Evolutionary conservation across 2,329 filamentous ascomycete species (phyloP), one percentile per base, ranked within the genome.

Genomic region (Lasiodiplodia sp.): DNA sequence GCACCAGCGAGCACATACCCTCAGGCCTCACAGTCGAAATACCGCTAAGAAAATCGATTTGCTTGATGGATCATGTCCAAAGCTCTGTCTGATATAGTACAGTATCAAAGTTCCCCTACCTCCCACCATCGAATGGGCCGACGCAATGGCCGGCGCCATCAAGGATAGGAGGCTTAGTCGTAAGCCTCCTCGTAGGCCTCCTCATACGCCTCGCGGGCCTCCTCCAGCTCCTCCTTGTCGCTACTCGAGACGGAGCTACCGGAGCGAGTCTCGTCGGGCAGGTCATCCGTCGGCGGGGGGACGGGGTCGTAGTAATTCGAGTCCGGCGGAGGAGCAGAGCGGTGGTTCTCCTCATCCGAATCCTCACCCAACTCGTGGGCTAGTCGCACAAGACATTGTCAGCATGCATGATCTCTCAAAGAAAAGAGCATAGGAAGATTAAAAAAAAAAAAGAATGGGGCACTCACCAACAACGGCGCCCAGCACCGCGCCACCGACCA

Each of bases 401-500:
- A 68, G 66, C 66, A 58, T 31, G 11, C 44, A 58, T 34, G 3
- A 34, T 34, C 7, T 34, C 31, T 31, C 44, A 16, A 6, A 11
- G 10, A 8, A 51, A 44, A 34, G 7, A 47, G n/a, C 25, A 31
- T 4, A 38, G 49, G 21, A n/a, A 28, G 12, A 52, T 31, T 28
- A 28, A 28, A n/a, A 7, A 40, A 25, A 57, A 58, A 62, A 4
- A 31, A 14, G 2, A 34, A 2, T 16, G 23, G 5, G 21, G 3
- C 12, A 81, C 84, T 69, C 82, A 90, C 88, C 80, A 16, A 88
- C 71, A 66, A 85, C 86, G 73, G 89, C 82, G 14, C 84, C 85
- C 68, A 90, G 77, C 44, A 88, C 74, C 4, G 87, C 88, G 57
- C 88, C 88, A 12, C 86, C 88, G 40, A 88, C 87, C 34, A 89